Conservation (phyloP, 768 basidiomycete species). For the Psilocybe tampanensis region DNA sequence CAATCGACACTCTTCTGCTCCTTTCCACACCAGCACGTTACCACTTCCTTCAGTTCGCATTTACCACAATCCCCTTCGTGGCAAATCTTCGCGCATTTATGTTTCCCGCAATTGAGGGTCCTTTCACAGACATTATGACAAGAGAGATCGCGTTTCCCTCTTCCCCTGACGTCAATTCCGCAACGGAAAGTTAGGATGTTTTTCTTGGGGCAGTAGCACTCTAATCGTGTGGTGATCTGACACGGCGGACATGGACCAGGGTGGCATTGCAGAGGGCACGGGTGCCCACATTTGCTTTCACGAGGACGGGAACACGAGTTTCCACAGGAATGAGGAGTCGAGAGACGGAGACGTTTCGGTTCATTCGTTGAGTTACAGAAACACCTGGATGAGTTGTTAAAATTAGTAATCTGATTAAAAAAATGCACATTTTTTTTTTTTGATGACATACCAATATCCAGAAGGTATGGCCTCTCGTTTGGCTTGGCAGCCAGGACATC, state of each 20-base stretch:
- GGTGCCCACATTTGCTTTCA: constrained; percentile 66
- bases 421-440: neutral
- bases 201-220: constrained; percentile 78
- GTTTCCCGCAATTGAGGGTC: constrained; percentile 68
- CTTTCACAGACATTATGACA: constrained; percentile 48
- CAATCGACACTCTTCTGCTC: constrained; percentile 62
- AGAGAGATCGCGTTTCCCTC: constrained; percentile 33
- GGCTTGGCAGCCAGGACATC: constrained; percentile 92
- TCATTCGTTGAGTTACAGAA: constrained; percentile 80
- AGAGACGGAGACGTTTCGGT: constrained; percentile 68
- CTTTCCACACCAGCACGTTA: constrained; percentile 83
- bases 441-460: constrained; percentile 58
- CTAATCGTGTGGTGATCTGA: constrained; percentile 70
- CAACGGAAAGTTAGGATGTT: constrained; percentile 61
- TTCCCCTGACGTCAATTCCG: constrained; percentile 41
- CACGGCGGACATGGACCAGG: constrained; percentile 98
- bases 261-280: constrained; percentile 86
- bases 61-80: constrained; percentile 75
- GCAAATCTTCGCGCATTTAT: constrained; percentile 68
- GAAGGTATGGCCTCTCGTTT: constrained; percentile 68
- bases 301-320: constrained; percentile 66
- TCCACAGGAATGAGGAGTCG: constrained; percentile 79
- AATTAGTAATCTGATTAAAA: too few species aligned
- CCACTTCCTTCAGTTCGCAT: constrained; percentile 57
- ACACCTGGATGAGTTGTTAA: constrained; percentile 51